These are phyloP conservation scores for Larix kaempferi DNA, from an alignment of 75 land plant species.

Conservation along the genomic window DNA sequence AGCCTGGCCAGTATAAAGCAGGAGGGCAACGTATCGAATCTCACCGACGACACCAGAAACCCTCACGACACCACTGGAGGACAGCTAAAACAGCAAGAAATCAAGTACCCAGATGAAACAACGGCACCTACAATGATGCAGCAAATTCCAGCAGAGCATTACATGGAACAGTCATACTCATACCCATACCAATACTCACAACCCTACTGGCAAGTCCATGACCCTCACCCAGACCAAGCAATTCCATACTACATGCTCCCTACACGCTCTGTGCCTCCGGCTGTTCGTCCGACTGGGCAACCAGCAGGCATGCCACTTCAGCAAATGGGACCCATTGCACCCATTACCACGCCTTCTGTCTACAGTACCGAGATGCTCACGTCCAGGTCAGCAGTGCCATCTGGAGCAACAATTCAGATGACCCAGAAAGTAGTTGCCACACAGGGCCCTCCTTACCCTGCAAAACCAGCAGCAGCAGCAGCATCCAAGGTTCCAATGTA, in stretches of 20 bases:
- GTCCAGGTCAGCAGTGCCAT: neutral
- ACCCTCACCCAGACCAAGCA: neutral
- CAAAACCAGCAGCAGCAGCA: neutral
- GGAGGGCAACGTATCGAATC: conserved; percentile 8
- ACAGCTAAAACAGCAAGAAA: neutral
- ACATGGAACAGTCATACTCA: neutral
- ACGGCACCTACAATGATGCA: neutral
- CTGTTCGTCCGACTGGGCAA: neutral
- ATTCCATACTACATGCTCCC: neutral
- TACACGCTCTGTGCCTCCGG: neutral
- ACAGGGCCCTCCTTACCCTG: neutral
- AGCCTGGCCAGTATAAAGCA: neutral
- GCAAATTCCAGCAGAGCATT: neutral
- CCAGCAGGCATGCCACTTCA: conserved; percentile 5
- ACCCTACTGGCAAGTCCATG: conserved; percentile 2
- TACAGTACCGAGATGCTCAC: neutral
- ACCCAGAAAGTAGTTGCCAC: neutral
- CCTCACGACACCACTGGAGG: neutral
- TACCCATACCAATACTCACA: neutral
- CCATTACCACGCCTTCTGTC: neutral
- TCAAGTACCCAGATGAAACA: neutral
- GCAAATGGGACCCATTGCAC: neutral
- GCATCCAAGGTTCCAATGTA: neutral
- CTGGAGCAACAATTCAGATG: neutral
- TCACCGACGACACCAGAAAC: neutral